These are phyloP conservation scores for Xylaria acuta DNA, from an alignment of 495 filamentous ascomycete genomes.

Conservation along the genomic window DNA sequence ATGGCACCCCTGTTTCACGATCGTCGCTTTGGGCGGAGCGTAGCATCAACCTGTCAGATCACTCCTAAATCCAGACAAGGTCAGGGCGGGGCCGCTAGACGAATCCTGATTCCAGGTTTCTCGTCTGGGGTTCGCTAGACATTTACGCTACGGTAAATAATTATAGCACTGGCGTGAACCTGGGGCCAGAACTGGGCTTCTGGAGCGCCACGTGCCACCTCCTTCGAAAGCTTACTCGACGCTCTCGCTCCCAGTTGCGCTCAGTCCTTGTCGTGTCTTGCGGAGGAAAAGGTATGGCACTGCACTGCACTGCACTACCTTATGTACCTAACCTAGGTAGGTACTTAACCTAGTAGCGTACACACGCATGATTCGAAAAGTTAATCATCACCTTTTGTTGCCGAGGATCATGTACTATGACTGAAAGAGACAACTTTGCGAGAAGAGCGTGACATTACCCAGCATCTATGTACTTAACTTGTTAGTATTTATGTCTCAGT, in stretches of 20 bases:
- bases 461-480: no score
- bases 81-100: background rate
- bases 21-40: constrained; percentile 11
- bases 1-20: constrained; percentile 15
- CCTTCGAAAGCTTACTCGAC: constrained; percentile 12
- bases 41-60: constrained; percentile 4
- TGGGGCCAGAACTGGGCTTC: background rate
- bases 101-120: constrained; percentile 9
- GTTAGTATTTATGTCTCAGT: background rate
- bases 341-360: background rate
- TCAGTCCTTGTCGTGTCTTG: background rate
- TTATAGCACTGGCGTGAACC: background rate
- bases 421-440: background rate
- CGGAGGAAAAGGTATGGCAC: background rate
- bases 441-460: background rate
- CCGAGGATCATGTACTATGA: background rate
- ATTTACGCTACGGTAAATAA: constrained; percentile 1
- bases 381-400: background rate
- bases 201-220: constrained; percentile 4
- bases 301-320: background rate
- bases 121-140: background rate
- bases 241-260: background rate
- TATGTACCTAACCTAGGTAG: background rate
- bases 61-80: constrained; percentile 10
- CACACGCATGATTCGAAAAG: background rate